phyloP scores from a whole-genome alignment of 2,329 filamentous ascomycete genomes.

The Penicillium sp. region DNA sequence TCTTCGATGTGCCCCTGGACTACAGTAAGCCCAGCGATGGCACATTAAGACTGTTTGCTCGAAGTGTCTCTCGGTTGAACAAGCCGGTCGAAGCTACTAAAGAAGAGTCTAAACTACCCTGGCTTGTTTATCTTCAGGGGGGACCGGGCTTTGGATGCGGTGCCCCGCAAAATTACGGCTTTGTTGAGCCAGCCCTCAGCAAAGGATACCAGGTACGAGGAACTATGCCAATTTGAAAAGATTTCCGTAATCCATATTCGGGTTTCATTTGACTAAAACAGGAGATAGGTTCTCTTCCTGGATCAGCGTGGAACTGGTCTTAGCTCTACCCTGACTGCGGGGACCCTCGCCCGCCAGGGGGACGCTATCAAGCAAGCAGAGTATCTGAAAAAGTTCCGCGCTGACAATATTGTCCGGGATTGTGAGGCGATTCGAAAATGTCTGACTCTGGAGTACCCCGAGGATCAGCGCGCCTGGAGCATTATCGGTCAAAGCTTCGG shows the following conservation, averaged over 20 bases:
- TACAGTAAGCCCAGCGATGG: slow-evolving; percentile 65
- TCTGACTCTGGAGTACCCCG: slow-evolving; percentile 70
- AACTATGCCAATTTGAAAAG: not conserved
- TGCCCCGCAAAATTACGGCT: slow-evolving; percentile 71
- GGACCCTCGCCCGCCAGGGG: slow-evolving; percentile 68
- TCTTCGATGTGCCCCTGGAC: slow-evolving; percentile 85
- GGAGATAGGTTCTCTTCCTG: slow-evolving; percentile 66
- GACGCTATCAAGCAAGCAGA: slow-evolving; percentile 70
- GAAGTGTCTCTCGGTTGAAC: slow-evolving; percentile 66
- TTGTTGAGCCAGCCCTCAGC: slow-evolving; percentile 72
- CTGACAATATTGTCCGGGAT: slow-evolving; percentile 87
- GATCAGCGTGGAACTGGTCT: slow-evolving; percentile 90
- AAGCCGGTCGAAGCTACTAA: slow-evolving; percentile 54
- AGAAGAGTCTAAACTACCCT: slow-evolving; percentile 57
- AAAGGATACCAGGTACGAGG: slow-evolving; percentile 74
- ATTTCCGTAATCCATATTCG: not conserved
- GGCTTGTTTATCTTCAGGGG: slow-evolving; percentile 77
- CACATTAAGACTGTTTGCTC: slow-evolving; percentile 75
- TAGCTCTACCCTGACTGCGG: slow-evolving; percentile 76
- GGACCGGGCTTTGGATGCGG: slow-evolving; percentile 80
- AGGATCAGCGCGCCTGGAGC: slow-evolving; percentile 76
- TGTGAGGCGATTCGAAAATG: slow-evolving; percentile 81
- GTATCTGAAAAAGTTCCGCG: slow-evolving; percentile 82
- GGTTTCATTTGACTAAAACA: not conserved
- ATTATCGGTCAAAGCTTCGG: slow-evolving; percentile 91